Evolutionary conservation across 495 filamentous ascomycete species (phyloP).

Genomic region (Penicillium salamii): DNA sequence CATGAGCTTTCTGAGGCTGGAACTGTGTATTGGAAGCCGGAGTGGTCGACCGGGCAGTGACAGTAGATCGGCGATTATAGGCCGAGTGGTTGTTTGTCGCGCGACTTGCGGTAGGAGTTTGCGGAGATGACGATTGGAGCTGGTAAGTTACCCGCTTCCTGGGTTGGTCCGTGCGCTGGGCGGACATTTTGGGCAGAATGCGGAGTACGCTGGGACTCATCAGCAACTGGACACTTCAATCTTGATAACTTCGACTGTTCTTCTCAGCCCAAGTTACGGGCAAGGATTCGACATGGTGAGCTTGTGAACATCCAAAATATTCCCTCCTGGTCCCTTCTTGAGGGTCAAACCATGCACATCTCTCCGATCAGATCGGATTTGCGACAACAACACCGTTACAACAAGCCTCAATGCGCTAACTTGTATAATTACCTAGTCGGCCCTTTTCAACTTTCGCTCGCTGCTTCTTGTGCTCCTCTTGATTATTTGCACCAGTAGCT

Average conservation of each 20-base stretch:
- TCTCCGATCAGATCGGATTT: slow-evolving; percentile 5
- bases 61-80: too few species aligned
- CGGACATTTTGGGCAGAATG: slow-evolving; percentile 30
- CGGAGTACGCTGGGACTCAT: slow-evolving; percentile 14
- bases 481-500: slow-evolving; percentile 91
- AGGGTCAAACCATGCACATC: neutral
- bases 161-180: slow-evolving; percentile 18
- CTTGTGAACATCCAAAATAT: neutral
- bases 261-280: neutral
- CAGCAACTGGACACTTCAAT: slow-evolving; percentile 1
- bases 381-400: slow-evolving; percentile 3
- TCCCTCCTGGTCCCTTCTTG: neutral
- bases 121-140: neutral
- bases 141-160: neutral
- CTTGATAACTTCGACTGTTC: slow-evolving; percentile 1
- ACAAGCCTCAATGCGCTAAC: slow-evolving; percentile 9
- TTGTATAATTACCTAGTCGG: slow-evolving; percentile 56
- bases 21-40: slow-evolving; percentile 7
- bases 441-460: slow-evolving; percentile 97
- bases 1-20: neutral
- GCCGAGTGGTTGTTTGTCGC: neutral
- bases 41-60: neutral
- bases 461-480: slow-evolving; percentile 91
- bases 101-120: neutral
- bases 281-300: slow-evolving; percentile 17